These are phyloP conservation scores for Hawksworthiomyces lignivorus DNA, from an alignment of 2,329 filamentous ascomycete species.

Conservation along the genomic window DNA sequence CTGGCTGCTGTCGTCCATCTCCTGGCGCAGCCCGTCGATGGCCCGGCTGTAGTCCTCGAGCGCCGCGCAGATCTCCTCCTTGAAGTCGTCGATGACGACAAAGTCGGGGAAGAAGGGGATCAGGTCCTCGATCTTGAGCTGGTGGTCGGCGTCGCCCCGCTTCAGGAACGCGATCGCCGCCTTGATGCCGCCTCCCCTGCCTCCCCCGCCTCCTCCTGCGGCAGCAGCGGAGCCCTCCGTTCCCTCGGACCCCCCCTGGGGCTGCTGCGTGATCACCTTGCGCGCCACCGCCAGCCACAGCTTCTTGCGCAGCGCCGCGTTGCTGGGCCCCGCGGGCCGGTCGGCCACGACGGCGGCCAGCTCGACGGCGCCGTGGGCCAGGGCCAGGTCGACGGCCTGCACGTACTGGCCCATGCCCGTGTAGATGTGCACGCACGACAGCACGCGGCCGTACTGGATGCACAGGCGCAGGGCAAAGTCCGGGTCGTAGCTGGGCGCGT, in stretches of 20 bases:
- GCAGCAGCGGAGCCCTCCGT: slow-evolving; percentile 88
- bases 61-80: slow-evolving; percentile 91
- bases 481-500: slow-evolving; percentile 82
- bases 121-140: slow-evolving; percentile 89
- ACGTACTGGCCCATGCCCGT: slow-evolving; percentile 92
- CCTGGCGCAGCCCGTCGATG: slow-evolving; percentile 79
- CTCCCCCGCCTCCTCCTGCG: slow-evolving; percentile 96
- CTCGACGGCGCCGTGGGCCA: slow-evolving; percentile 84
- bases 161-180: slow-evolving; percentile 88
- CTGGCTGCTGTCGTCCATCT: slow-evolving; percentile 90
- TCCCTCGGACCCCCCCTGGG: slow-evolving; percentile 77
- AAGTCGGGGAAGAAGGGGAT: slow-evolving; percentile 99
- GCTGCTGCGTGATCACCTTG: slow-evolving; percentile 75
- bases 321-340: slow-evolving; percentile 57
- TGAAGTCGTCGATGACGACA: slow-evolving; percentile 97
- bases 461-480: slow-evolving; percentile 94
- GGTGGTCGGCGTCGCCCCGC: slow-evolving; percentile 79
- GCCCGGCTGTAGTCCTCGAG: slow-evolving; percentile 88
- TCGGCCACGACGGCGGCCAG: slow-evolving; percentile 86
- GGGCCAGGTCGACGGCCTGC: slow-evolving; percentile 84
- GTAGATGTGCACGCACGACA: slow-evolving; percentile 96
- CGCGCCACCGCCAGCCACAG: slow-evolving; percentile 93
- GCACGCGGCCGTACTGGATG: slow-evolving; percentile 86
- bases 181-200: slow-evolving; percentile 67
- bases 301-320: slow-evolving; percentile 77